Evolutionary conservation across 495 filamentous ascomycete genomes (phyloP), one percentile per base, ranked within the genome.

Genomic region (Daldinia bambusicola): DNA sequence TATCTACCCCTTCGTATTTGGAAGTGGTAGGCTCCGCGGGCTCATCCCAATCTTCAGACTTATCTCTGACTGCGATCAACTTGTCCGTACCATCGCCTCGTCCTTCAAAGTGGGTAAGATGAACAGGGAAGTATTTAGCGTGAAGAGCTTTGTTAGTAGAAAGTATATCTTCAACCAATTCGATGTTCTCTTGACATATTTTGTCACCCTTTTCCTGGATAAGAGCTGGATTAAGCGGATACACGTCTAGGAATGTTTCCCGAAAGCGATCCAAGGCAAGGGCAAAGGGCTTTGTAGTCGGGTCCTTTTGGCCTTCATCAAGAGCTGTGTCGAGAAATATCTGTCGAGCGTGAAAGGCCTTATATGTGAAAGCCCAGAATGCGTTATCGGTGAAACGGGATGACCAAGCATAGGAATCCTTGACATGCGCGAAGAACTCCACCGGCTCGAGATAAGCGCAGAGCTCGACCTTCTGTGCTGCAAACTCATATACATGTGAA

Each of bases 321-420:
- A 50, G 13, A 2, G 18, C 20, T 2, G 41, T 61, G 18, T 58
- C n/a, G 6, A 75, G 53, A 14, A 65, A 75, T 10, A 74, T 16
- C 2, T 40, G 37, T 4, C 74, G 55, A 0, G 70, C 74, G 22
- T 76, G 71, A 20, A 75, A 68, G 3, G 67, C 62, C 10, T 68
- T 73, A 55, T 75, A 72, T 0, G 73, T 75, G 26, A 75, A 72
- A 0, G 73, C 73, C 66, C 69, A 75, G 59, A 73, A 74, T 8
- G 61, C 74, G 0, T 55, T 32, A 45, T 70, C 57, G 0, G 8
- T 51, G 30, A 74, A 60, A 34, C 14, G 30, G 5, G 12, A 14
- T 36, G 55, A 43, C 69, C 66, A 76, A 0, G 34, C 64, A 4
- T 9, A 66, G 0, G 60, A 65, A 6, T 76, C 52, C 20, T 76